phyloP scores from a whole-genome alignment of 164 flowering plant species.

The Liquidambar formosana region DNA sequence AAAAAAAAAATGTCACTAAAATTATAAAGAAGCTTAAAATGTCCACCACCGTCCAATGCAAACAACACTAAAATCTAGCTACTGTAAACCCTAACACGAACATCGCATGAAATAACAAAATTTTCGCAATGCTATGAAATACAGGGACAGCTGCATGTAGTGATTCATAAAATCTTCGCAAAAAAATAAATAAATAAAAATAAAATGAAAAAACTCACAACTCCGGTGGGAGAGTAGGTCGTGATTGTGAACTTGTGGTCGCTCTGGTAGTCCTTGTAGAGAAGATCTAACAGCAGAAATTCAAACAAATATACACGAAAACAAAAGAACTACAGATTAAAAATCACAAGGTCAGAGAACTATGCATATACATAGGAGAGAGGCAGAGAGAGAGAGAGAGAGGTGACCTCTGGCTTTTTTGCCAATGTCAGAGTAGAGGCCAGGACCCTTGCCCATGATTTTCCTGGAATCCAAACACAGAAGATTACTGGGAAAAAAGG shows the following conservation, averaged over 20 bases:
- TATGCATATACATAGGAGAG: background rate
- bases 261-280: constrained; percentile 61
- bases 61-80: no score
- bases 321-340: background rate
- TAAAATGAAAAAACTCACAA: constrained; percentile 44
- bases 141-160: no score
- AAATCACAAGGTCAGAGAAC: background rate
- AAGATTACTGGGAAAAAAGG: constrained; percentile 4
- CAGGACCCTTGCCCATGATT: constrained; percentile 48
- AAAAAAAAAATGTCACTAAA: no score
- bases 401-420: constrained; percentile 44
- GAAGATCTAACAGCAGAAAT: constrained; percentile 39
- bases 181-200: no score
- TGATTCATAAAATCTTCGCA: no score
- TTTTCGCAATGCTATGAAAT: no score
- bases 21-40: no score
- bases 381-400: background rate
- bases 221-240: constrained; percentile 60
- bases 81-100: no score
- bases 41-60: no score
- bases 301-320: background rate
- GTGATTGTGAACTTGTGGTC: constrained; percentile 69
- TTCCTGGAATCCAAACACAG: no score
- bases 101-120: no score
- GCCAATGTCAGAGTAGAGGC: constrained; percentile 51